Evolutionary conservation across 768 basidiomycete species (phyloP).

Genomic region (Trametes cubensis): DNA sequence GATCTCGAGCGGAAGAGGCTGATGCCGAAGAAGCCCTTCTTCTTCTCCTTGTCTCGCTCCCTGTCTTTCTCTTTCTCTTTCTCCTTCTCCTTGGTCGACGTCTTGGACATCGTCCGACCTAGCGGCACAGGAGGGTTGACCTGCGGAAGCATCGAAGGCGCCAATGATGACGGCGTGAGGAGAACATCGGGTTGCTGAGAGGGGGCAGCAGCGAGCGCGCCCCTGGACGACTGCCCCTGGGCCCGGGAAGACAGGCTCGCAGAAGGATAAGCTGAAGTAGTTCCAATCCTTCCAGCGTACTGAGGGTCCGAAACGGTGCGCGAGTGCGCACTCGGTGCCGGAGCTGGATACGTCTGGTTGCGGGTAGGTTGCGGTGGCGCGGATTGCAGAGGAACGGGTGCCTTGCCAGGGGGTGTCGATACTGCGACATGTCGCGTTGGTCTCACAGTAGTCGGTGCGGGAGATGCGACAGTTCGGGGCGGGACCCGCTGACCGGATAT

Average conservation of each 20-base stretch:
- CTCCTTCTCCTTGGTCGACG: constrained; percentile 23
- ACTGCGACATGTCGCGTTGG: constrained; percentile 18
- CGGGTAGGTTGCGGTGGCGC: constrained; percentile 23
- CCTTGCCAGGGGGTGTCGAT: constrained; percentile 22
- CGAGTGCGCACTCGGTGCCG: constrained; percentile 20
- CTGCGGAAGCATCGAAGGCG: constrained; percentile 36
- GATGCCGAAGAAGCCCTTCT: constrained; percentile 38
- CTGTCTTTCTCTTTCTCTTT: constrained; percentile 1
- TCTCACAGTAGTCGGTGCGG: constrained; percentile 23
- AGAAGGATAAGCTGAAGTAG: constrained; percentile 7
- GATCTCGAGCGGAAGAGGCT: constrained; percentile 38
- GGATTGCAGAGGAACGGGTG: constrained; percentile 20
- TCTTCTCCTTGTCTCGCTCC: constrained; percentile 31
- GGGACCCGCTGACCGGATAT: constrained; percentile 24
- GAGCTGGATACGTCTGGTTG: constrained; percentile 25
- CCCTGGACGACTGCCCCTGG: constrained; percentile 21
- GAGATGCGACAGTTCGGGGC: constrained; percentile 30
- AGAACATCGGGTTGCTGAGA: constrained; percentile 53
- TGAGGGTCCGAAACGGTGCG: constrained; percentile 32
- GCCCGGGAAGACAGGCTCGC: constrained; percentile 29
- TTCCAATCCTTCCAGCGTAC: constrained; percentile 23
- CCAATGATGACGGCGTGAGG: constrained; percentile 67
- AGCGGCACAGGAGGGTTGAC: constrained; percentile 13
- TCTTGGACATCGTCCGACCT: constrained; percentile 34
- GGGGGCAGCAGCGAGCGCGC: constrained; percentile 27